Base-by-base conservation (phyloP, 2,329 filamentous ascomycete species). In the Epichloe sp. region DNA sequence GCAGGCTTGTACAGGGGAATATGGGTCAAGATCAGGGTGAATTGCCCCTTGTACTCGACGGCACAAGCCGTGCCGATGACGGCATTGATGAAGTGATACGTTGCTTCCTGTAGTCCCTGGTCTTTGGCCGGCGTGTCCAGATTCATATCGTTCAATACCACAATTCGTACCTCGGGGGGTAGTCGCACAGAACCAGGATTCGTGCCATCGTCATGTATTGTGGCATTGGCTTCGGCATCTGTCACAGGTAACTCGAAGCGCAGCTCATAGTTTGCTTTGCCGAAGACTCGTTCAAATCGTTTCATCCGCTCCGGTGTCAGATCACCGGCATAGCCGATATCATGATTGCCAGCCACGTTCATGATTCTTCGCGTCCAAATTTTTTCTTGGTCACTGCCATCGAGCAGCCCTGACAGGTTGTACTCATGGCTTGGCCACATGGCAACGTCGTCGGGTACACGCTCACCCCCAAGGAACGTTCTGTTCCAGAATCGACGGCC, bases 291-390 rank as follows among this genome's bases (percentile, higher is more conserved):
- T 68, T 95, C 89, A 63, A 97, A 98, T 1, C 93, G 79, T 31
- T 79, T 73, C 50, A 96, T 74, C 3, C 89, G 80, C 54, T 80
- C 75, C n/a, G 76, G 70, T 41, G 85, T 88, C 54, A 97, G 76
- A 65, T 98, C 93, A 3, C 93, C 93, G 0, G 90, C 88, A 64
- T 98, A 98, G 36, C 93, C 93, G 61, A 98, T 83, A 65, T 98
- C 93, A 64, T 98, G 93, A 62, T 98, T 98, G 1, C 93, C 93
- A 0, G 83, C 89, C 26, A 97, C 80, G 58, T 95, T 94, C 64
- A 98, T 88, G 56, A 96, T 75, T 51, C 85, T 79, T 41, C 73
- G 76, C n/a, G 74, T 68, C 93, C 93, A 97, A 2, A 68, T 66
- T 5, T 71, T 67, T 6, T 71, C 69, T 47, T 72, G 65, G 7